Evolutionary conservation across 805 yeast genomes (phyloP), one percentile per base, ranked within the genome.

Genomic region (Metschnikowia similis): DNA sequence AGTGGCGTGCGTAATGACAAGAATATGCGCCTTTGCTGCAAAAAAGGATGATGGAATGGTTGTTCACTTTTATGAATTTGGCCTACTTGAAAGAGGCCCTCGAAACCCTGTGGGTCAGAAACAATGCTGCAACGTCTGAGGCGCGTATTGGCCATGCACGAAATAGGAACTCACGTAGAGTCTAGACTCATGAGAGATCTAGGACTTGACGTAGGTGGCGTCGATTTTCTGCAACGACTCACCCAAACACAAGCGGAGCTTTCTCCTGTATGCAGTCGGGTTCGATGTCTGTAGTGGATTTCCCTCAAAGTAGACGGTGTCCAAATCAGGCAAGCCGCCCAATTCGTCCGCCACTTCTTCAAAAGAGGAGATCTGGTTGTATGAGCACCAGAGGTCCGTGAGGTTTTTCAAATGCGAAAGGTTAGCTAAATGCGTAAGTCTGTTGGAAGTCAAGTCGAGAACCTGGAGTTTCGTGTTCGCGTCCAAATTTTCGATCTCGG

Each of bases 331-430:
- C 47, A 89, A 70, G 36, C 71, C 71, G 11, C 83, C 81, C 52
- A 94, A 75, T 62, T 89, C 84, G 17, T 77, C 65, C 45, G 81
- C 83, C 41, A 94, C 70, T 46, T 89, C 84, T 32, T 83, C 82
- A 66, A 87, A 91, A 38, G 81, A 73, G 32, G 81, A 77, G 21
- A 94, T 66, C 58, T 79, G 66, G 66, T 92, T 94, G 60, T 81
- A 80, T 0, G 96, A 87, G 28, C 95, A 89, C 99, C 99, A 94
- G 48, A 94, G 72, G 66, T 94, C 99, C 9, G 96, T 90, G 50
- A 94, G 74, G n/a, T 84, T 61, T 0, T 56, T 66, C 50, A 94
- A 75, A 57, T 87, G 94, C 1, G 74, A 67, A 47, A 94, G 57
- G 55, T 85, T 83, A 50, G 81, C 84, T 38, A 94, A 67, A 45